phyloP scores from a whole-genome alignment of 306 rosid genomes.

The Ceratonia siliqua region DNA sequence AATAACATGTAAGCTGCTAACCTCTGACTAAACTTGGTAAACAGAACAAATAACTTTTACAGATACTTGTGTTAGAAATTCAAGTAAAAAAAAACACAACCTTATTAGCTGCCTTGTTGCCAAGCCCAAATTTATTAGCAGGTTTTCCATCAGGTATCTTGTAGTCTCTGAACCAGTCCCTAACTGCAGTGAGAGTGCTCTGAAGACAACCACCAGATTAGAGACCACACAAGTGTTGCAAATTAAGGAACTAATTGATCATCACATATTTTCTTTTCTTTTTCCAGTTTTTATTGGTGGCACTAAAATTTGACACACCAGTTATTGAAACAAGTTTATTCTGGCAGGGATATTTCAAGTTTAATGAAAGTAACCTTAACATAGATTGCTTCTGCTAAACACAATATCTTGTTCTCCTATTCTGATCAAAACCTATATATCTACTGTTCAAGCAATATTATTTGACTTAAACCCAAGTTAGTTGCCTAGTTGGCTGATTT shows the following conservation, averaged over 20 bases:
- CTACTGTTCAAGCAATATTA: neutral
- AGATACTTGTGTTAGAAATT: neutral
- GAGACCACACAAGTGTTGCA: neutral
- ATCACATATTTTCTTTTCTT: neutral
- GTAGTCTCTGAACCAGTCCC: constrained; percentile 82
- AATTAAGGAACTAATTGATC: neutral
- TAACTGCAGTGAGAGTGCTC: constrained; percentile 74
- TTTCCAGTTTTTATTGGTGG: neutral
- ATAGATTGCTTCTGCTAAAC: neutral
- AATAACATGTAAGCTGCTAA: neutral
- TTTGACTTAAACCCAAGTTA: neutral
- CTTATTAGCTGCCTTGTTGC: constrained; percentile 68
- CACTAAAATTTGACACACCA: neutral
- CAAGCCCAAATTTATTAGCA: constrained; percentile 76
- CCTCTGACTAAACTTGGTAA: neutral
- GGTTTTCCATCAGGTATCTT: constrained; percentile 83
- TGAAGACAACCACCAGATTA: constrained; percentile 40
- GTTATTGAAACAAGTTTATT: neutral
- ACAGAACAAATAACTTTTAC: neutral
- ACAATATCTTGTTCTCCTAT: neutral
- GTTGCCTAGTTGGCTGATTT: neutral
- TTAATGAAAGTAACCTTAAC: neutral
- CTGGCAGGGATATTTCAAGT: neutral
- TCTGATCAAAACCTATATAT: neutral
- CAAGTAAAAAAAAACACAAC: constrained; percentile 31